phyloP scores from a whole-genome alignment of 1,139 yeast genomes.

The Saccharomycopsis crataegensis region DNA sequence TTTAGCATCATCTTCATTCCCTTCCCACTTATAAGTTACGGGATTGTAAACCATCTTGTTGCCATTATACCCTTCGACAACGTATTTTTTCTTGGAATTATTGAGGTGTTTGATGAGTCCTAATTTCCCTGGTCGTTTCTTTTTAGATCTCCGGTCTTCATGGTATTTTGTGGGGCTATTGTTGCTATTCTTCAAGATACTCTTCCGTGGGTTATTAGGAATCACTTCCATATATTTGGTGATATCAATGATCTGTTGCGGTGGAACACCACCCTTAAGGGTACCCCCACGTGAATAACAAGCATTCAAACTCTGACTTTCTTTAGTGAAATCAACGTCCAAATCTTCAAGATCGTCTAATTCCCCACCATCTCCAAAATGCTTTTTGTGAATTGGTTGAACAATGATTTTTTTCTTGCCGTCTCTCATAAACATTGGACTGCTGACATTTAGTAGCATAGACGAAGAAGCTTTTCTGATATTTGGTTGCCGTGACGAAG shows the following conservation, averaged over 20 bases:
- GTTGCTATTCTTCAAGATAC: background rate
- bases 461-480: constrained; percentile 6
- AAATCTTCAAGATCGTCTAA: constrained; percentile 20
- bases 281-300: constrained; percentile 15
- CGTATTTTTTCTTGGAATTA: constrained; percentile 23
- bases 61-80: constrained; percentile 27
- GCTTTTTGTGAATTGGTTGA: constrained; percentile 5
- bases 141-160: constrained; percentile 8
- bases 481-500: background rate
- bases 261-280: background rate
- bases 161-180: constrained; percentile 12
- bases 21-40: constrained; percentile 53
- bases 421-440: background rate
- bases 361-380: constrained; percentile 20
- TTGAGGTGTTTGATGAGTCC: constrained; percentile 32
- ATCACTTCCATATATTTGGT: constrained; percentile 9
- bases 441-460: background rate
- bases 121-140: constrained; percentile 21
- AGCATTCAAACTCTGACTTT: constrained; percentile 7
- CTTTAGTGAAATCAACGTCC: constrained; percentile 13
- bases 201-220: background rate
- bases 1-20: constrained; percentile 52
- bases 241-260: constrained; percentile 11
- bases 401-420: constrained; percentile 10
- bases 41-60: constrained; percentile 50